Base-by-base conservation (phyloP, 805 yeast species). In the Myxozyma sirexii region DNA sequence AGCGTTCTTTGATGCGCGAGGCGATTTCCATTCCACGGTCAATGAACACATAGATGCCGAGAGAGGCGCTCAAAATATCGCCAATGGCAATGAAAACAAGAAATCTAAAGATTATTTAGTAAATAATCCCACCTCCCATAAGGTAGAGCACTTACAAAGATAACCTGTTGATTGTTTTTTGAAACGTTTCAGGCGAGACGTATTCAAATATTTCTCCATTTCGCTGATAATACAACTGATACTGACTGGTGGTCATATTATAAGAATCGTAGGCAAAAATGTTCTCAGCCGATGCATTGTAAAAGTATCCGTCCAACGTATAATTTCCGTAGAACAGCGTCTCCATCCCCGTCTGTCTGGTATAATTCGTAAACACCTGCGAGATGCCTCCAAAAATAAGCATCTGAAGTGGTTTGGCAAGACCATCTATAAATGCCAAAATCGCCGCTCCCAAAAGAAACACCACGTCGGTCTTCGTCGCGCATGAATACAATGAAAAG, bases 11-110 rank as follows among this genome's bases (percentile, higher is more conserved):
- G 62, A 75, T 74, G n/a, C 78, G 65, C 5, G 76, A 73, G 0
- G 81, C 69, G 37, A 76, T 64, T 8, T 72, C 68, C 63, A 77
- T 80, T 21, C 80, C 81, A 10, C 73, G 67, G 35, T 73, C 72
- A 2, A 75, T 75, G 24, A 73, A 73, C 26, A 76, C 64, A 56
- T 54, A 69, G 0, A 77, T 73, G 59, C 71, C 74, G 15, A 76
- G 21, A 39, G 63, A 65, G 6, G 74, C 37, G 12, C 47, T 19
- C 7, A 57, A 17, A 26, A 57, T 37, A 24, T 59, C 61, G 8
- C 46, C 57, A 19, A 57, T 35, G 12, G 55, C 63, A 31, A 59
- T 35, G 24, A 47, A 54, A 8, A 58, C 62, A 31, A 52, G 37
- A 31, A 74, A 49, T n/a, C 50, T 31, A n/a, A 26, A 27, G 23